Conservation (phyloP, 2,329 filamentous ascomycete genomes). For the Sporothrix dimorphospora region DNA sequence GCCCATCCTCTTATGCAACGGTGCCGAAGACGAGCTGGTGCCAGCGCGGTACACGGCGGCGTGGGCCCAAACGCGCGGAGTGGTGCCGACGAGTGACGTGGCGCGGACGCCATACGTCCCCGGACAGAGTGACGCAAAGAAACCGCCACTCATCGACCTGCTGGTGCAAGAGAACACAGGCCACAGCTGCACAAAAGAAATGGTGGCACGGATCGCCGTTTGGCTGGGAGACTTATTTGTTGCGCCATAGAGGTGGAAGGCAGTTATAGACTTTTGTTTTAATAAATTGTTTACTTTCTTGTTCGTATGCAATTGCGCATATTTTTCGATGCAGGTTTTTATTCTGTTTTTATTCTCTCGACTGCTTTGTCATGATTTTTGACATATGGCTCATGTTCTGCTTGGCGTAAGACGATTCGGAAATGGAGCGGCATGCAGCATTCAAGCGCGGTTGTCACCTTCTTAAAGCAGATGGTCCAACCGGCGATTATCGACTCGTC, state of each 20-base stretch:
- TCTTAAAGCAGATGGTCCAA: neutral
- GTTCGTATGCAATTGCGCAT: too few relatives aligned
- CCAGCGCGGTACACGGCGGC: neutral
- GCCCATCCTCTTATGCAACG: slow-evolving; percentile 7
- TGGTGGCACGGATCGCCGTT: slow-evolving; percentile 6
- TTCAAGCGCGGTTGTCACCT: neutral
- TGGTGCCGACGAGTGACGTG: neutral
- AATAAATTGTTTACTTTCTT: too few relatives aligned
- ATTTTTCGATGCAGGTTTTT: too few relatives aligned
- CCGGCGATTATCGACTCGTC: too few relatives aligned
- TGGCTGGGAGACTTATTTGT: slow-evolving; percentile 14
- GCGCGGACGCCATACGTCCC: neutral
- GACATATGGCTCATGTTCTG: too few relatives aligned
- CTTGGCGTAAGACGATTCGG: neutral
- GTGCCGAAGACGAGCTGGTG: neutral
- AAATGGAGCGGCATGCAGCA: neutral
- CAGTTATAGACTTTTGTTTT: too few relatives aligned
- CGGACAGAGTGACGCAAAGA: neutral
- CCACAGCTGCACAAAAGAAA: slow-evolving; percentile 20
- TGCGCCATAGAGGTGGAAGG: neutral
- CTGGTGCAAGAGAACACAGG: slow-evolving; percentile 10
- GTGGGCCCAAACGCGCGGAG: neutral
- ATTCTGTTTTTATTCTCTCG: too few relatives aligned
- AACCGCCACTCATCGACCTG: neutral
- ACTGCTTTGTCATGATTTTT: too few relatives aligned